phyloP scores from a whole-genome alignment of 1,139 yeast genomes.

The Blastobotrys aristatus region DNA sequence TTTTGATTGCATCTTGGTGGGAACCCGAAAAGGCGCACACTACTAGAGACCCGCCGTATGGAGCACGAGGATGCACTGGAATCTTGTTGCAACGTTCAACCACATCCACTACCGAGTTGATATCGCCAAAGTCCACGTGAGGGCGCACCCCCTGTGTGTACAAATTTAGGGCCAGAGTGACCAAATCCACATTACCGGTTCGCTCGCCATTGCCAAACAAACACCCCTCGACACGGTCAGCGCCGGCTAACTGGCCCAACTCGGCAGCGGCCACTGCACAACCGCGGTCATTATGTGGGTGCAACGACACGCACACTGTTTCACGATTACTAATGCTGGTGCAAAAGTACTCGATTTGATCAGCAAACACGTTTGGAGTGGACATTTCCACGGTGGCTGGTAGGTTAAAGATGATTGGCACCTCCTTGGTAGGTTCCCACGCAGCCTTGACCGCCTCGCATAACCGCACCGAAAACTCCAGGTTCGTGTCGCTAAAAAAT shows the following conservation, averaged over 20 bases:
- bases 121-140: conserved; percentile 78
- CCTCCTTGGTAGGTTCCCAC: conserved; percentile 81
- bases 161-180: conserved; percentile 85
- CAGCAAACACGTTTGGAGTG: conserved; percentile 92
- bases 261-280: conserved; percentile 98
- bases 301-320: conserved; percentile 81
- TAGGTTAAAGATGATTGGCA: conserved; percentile 87
- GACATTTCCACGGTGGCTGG: conserved; percentile 99
- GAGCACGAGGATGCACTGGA: conserved; percentile 89
- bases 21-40: conserved; percentile 96
- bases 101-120: conserved; percentile 72
- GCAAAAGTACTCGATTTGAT: conserved; percentile 88
- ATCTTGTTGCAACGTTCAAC: conserved; percentile 94
- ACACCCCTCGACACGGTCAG: conserved; percentile 97
- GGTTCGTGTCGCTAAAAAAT: conserved; percentile 84
- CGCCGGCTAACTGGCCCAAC: conserved; percentile 90
- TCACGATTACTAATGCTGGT: conserved; percentile 77
- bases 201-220: conserved; percentile 97
- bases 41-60: conserved; percentile 94
- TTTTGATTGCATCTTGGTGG: conserved; percentile 97
- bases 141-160: conserved; percentile 94
- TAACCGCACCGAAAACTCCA: conserved; percentile 74
- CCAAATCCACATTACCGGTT: conserved; percentile 95
- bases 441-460: conserved; percentile 95
- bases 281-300: conserved; percentile 95